Evolutionary conservation across 805 yeast species (phyloP), one percentile per base, ranked within the genome.

Genomic region (Ogataea glucozyma): DNA sequence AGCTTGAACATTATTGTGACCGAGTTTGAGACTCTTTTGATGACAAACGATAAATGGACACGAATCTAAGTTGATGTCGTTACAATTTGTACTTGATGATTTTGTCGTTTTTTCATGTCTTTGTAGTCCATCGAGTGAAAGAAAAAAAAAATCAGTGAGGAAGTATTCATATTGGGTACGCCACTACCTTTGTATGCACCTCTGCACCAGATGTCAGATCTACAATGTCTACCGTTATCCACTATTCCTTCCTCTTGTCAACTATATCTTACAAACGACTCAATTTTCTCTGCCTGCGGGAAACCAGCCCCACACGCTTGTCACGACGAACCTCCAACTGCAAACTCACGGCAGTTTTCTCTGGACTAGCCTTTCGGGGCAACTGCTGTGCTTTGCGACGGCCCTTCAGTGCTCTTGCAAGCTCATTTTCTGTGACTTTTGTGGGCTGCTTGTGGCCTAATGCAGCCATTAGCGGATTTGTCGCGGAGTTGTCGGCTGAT

Each of bases 351-450:
- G 40, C 60, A 9, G 17, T 20, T 37, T 24, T 23, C 13, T 30
- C 31, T 26, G 18, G 34, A 9, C n/a, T 5, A 11, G 14, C 8
- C 30, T 11, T 16, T 11, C 18, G 12, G 11, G n/a, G 21, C 18
- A 9, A n/a, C 20, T 26, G 26, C 23, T n/a, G 26, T 22, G 27
- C 24, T 13, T 7, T 20, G 7, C 30, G 26, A 7, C 17, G 35
- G n/a, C 44, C 44, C 16, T 33, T 26, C 22, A 40, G 24, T 13
- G 44, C 44, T 18, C 16, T 34, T 2, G 40, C 34, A 12, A 41
- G 40, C 21, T 41, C 40, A 23, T 41, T 41, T n/a, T 35, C 27
- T 18, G n/a, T 26, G 16, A n/a, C 18, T 22, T 20, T 5, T 13
- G 8, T 5, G 20, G 20, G 26, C n/a, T 29, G 23, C 37, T 17